Percentiles rank a stretch among this genome's conserved stretches.
phyloP scores from a whole-genome alignment of 352 stramenopile genomes.

The Phytopythium chamaehyphon region DNA sequence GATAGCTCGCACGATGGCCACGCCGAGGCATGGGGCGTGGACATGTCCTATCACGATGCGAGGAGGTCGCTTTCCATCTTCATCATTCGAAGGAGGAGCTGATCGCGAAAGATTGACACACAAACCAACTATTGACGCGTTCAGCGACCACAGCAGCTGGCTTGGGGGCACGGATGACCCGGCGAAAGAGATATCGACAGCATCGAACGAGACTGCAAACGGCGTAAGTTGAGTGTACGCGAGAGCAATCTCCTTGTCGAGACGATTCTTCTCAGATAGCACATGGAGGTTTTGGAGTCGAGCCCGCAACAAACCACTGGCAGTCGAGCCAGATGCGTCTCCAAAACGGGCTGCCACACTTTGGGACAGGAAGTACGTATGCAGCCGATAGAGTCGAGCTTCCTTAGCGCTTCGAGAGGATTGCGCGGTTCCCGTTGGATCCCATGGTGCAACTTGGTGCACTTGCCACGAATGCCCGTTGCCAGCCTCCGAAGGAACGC shows the following conservation, averaged over 20 bases:
- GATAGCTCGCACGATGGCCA: constrained; percentile 64
- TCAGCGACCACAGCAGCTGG: constrained; percentile 71
- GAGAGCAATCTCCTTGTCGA: constrained; percentile 44
- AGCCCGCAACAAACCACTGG: constrained; percentile 18
- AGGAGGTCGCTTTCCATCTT: constrained; percentile 29
- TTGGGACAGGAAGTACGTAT: constrained; percentile 74
- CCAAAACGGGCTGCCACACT: constrained; percentile 9
- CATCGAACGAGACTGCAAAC: constrained; percentile 53
- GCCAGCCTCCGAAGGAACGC: constrained; percentile 35
- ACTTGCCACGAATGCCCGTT: constrained; percentile 37
- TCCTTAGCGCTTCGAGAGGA: constrained; percentile 77
- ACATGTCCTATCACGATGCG: constrained; percentile 51
- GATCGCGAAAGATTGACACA: constrained; percentile 42
- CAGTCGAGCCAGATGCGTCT: not conserved
- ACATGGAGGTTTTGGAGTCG: constrained; percentile 70
- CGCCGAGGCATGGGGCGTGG: constrained; percentile 58
- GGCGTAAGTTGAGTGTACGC: constrained; percentile 44
- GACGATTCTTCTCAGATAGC: constrained; percentile 60
- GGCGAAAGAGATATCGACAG: constrained; percentile 54
- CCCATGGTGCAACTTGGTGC: constrained; percentile 62
- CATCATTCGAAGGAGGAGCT: not conserved
- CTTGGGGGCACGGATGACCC: constrained; percentile 61
- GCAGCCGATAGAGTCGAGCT: constrained; percentile 71
- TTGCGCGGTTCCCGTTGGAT: constrained; percentile 56
- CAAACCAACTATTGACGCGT: constrained; percentile 67